Evolutionary conservation across 192 early-diverging fungal genomes (phyloP).

Genomic region (Chytriomyces confervae): DNA sequence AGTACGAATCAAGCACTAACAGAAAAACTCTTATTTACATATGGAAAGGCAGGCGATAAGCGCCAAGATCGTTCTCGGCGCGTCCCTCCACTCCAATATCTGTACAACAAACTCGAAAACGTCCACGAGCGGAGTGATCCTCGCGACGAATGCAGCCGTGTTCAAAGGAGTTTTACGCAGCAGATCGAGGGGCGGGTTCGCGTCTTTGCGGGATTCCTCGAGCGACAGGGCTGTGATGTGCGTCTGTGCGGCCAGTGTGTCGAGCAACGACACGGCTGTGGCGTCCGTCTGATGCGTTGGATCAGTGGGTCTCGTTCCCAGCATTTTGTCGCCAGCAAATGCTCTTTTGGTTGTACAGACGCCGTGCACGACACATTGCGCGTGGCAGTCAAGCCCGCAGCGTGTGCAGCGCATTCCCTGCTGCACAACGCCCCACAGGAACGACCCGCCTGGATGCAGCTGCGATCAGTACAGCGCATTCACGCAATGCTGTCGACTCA

Average conservation of each 20-base stretch:
- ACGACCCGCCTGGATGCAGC: constrained; percentile 34
- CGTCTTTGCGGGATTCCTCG: constrained; percentile 48
- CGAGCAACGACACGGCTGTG: not conserved
- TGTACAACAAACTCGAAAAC: constrained; percentile 67
- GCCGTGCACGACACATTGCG: not conserved
- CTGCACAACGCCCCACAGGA: constrained; percentile 75
- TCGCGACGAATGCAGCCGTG: constrained; percentile 69
- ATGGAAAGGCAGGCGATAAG: constrained; percentile 42
- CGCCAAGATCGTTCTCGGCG: constrained; percentile 61
- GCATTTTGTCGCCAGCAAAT: not conserved
- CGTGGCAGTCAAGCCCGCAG: constrained; percentile 33
- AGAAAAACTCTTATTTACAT: constrained; percentile 49
- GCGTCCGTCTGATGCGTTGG: not conserved
- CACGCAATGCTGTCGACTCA: constrained; percentile 21
- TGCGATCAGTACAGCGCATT: not conserved
- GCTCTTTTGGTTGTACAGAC: not conserved
- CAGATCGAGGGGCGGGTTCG: constrained; percentile 64
- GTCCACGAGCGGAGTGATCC: constrained; percentile 67
- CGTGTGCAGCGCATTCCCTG: constrained; percentile 64
- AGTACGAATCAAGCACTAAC: not conserved
- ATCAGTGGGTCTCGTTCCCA: constrained; percentile 8
- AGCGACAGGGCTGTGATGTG: constrained; percentile 45
- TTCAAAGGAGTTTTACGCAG: constrained; percentile 72
- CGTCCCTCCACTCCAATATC: constrained; percentile 74
- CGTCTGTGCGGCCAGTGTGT: constrained; percentile 57